phyloP scores from a whole-genome alignment of 2,329 filamentous ascomycete species.

The Ophiostoma novo-ulmi region DNA sequence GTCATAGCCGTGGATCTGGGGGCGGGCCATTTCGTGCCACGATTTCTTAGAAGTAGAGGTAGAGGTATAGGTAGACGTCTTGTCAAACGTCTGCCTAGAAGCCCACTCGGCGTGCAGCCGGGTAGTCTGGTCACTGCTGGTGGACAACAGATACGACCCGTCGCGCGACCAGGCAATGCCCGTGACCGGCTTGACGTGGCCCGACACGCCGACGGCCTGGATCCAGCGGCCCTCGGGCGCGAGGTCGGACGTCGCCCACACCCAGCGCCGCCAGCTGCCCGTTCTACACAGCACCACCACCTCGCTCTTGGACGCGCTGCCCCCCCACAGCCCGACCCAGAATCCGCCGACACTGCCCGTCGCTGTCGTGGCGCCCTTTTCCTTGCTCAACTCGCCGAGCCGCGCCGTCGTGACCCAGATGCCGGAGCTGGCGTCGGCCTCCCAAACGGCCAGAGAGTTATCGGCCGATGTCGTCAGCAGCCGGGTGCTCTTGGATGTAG shows the following conservation, averaged over 20 bases:
- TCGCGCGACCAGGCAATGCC: slow-evolving; percentile 78
- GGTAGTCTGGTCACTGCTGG: slow-evolving; percentile 87
- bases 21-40: slow-evolving; percentile 94
- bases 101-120: slow-evolving; percentile 76
- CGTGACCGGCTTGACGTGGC: slow-evolving; percentile 76
- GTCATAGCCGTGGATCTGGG: slow-evolving; percentile 97
- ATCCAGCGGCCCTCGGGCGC: slow-evolving; percentile 61
- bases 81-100: background rate
- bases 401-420: slow-evolving; percentile 85
- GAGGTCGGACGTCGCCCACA: slow-evolving; percentile 46
- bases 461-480: slow-evolving; percentile 89
- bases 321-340: slow-evolving; percentile 92
- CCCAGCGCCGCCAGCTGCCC: slow-evolving; percentile 89
- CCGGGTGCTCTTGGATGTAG: slow-evolving; percentile 41
- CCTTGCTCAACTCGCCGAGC: slow-evolving; percentile 86
- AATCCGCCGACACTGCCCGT: slow-evolving; percentile 95
- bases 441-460: slow-evolving; percentile 91
- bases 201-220: slow-evolving; percentile 71
- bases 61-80: background rate
- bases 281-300: slow-evolving; percentile 83
- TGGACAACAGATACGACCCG: slow-evolving; percentile 82
- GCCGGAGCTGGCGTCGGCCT: slow-evolving; percentile 73
- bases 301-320: slow-evolving; percentile 40
- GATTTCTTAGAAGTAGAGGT: slow-evolving; percentile 39
- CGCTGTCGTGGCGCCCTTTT: slow-evolving; percentile 93